Evolutionary conservation across 345 rosid species (phyloP).

Genomic region (Aquilaria malaccensis): DNA sequence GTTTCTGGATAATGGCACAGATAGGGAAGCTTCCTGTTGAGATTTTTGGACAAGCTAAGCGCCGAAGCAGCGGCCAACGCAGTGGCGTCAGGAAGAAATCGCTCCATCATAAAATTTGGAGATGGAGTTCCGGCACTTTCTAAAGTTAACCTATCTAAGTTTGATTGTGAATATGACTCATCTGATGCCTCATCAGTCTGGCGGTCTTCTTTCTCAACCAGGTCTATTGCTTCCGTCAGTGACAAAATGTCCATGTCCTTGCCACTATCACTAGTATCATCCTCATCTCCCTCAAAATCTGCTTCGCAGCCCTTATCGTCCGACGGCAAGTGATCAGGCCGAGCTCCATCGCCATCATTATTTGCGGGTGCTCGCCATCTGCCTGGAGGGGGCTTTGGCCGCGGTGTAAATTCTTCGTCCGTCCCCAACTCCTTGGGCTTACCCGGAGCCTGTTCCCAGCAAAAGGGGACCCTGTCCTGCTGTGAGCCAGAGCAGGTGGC

Average conservation of each 20-base stretch:
- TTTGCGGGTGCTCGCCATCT: slow-evolving; percentile 25
- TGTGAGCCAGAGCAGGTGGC: slow-evolving; percentile 14
- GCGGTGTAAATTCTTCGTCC: slow-evolving; percentile 42
- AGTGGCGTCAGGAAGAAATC: slow-evolving; percentile 73
- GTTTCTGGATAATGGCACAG: slow-evolving; percentile 19
- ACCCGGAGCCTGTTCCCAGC: slow-evolving; percentile 87
- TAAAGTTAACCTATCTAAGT: slow-evolving; percentile 25
- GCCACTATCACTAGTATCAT: slow-evolving; percentile 13
- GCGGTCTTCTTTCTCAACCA: slow-evolving; percentile 43
- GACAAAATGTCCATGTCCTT: slow-evolving; percentile 53
- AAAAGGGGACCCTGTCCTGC: slow-evolving; percentile 54
- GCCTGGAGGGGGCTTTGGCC: slow-evolving; percentile 60
- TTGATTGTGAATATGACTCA: slow-evolving; percentile 18
- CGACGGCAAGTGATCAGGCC: neutral
- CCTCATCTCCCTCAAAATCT: slow-evolving; percentile 26
- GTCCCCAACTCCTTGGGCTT: slow-evolving; percentile 41
- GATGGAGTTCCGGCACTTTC: slow-evolving; percentile 25
- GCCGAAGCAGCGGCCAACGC: slow-evolving; percentile 70
- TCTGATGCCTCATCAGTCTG: slow-evolving; percentile 11
- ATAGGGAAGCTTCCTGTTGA: slow-evolving; percentile 26
- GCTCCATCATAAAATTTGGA: slow-evolving; percentile 63
- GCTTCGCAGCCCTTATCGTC: slow-evolving; percentile 22
- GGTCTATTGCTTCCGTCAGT: slow-evolving; percentile 78
- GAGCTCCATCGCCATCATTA: neutral
- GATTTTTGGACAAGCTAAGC: slow-evolving; percentile 22